A percentile compares a stretch with the other conserved stretches of the same genome.
These are phyloP conservation scores for Ogataea trehaloabstinens DNA, from an alignment of 805 yeast species.

Conservation along the genomic window DNA sequence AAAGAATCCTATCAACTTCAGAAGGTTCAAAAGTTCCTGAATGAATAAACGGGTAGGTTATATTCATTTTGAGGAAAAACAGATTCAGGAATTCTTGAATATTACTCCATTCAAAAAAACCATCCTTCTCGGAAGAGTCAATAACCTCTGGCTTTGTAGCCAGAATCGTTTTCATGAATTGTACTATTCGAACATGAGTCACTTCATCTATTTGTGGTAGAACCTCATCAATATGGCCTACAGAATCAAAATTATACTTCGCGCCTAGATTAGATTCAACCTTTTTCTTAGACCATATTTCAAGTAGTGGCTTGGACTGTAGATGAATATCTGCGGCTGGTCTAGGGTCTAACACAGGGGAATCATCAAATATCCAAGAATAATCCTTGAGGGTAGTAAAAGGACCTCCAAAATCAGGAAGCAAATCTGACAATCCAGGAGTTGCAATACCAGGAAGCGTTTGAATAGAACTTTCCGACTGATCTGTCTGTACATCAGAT, in stretches of 20 bases:
- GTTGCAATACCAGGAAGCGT: too few relatives aligned
- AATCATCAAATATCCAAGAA: conserved; percentile 9
- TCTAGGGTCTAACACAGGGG: not conserved
- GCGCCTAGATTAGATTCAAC: not conserved
- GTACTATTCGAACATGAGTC: conserved; percentile 1
- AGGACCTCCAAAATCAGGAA: conserved; percentile 8
- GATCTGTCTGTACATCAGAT: not conserved
- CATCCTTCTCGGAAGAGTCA: not conserved
- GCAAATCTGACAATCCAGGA: not conserved
- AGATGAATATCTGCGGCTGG: not conserved
- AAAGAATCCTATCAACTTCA: conserved; percentile 1
- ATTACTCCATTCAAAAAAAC: conserved; percentile 5
- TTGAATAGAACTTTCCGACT: not conserved
- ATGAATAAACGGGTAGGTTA: conserved; percentile 16
- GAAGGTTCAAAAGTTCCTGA: conserved; percentile 9
- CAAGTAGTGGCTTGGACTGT: too few relatives aligned
- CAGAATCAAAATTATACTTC: conserved; percentile 7
- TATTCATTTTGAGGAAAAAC: conserved; percentile 12
- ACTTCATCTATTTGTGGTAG: conserved; percentile 5
- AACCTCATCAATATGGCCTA: not conserved
- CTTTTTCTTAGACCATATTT: not conserved
- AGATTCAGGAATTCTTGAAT: conserved; percentile 9
- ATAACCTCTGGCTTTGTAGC: conserved; percentile 2
- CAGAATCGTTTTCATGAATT: conserved; percentile 5
- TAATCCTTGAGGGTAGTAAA: conserved; percentile 7